Evolutionary conservation across 2,329 filamentous ascomycete species (phyloP).

Genomic region (Colletotrichum sp.): DNA sequence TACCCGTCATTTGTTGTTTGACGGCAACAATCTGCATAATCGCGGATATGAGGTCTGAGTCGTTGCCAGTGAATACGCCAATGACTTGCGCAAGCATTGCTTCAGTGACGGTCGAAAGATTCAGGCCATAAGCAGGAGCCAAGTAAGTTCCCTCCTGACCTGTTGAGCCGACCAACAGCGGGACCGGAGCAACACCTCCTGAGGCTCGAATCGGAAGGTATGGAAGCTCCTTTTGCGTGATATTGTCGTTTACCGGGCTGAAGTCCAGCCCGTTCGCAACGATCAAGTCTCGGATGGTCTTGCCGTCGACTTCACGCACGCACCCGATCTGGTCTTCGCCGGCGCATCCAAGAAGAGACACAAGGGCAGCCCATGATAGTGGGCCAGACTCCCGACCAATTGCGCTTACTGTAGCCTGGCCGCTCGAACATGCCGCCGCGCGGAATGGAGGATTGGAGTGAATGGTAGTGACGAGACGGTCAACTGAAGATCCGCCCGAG

Average conservation of each 20-base stretch:
- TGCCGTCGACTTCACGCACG: background rate
- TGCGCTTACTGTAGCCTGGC: background rate
- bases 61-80: background rate
- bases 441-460: background rate
- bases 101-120: background rate
- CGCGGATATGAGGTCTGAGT: background rate
- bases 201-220: background rate
- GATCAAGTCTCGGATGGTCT: background rate
- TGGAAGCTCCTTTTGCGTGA: background rate
- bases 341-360: background rate
- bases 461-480: background rate
- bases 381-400: background rate
- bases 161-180: background rate
- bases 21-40: background rate
- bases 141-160: background rate
- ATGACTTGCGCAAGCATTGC: background rate
- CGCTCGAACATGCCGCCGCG: background rate
- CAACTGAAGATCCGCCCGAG: slow-evolving; percentile 59
- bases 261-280: background rate
- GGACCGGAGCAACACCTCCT: background rate
- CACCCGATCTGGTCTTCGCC: background rate
- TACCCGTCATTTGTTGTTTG: background rate
- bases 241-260: background rate
- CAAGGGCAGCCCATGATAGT: background rate
- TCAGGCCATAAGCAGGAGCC: background rate